Conservation (phyloP, 2,329 filamentous ascomycete species). For the Diaporthe destruens region DNA sequence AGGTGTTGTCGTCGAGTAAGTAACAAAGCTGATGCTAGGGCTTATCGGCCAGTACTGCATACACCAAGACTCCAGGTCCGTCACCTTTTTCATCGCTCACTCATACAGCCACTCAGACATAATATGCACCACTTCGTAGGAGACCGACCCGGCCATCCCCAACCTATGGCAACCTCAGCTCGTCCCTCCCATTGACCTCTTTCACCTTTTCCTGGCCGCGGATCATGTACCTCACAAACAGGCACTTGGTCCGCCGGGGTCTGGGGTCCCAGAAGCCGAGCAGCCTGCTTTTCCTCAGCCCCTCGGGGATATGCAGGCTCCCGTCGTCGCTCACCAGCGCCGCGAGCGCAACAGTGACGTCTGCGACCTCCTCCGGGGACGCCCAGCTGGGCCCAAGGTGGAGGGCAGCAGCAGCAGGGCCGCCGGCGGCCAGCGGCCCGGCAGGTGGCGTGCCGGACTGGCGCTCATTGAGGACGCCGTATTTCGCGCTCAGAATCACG, state of each 20-base stretch:
- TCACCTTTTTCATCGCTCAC: background rate
- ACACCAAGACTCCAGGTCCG: background rate
- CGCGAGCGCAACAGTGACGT: slow-evolving; percentile 62
- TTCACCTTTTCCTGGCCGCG: slow-evolving; percentile 51
- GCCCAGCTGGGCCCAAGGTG: slow-evolving; percentile 44
- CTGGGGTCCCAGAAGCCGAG: slow-evolving; percentile 66
- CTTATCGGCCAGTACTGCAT: background rate
- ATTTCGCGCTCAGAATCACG: slow-evolving; percentile 64
- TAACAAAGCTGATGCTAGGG: background rate
- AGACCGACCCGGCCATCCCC: background rate
- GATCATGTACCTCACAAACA: slow-evolving; percentile 60
- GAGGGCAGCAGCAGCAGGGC: background rate
- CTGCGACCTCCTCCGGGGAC: slow-evolving; percentile 59
- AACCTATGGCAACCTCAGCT: slow-evolving; percentile 51
- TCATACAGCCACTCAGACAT: slow-evolving; percentile 9
- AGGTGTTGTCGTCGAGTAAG: background rate
- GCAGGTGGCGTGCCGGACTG: background rate
- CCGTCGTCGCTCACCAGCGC: slow-evolving; percentile 57
- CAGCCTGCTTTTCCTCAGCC: slow-evolving; percentile 58
- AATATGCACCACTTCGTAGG: background rate
- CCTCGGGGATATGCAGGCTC: slow-evolving; percentile 54
- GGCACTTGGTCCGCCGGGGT: slow-evolving; percentile 57
- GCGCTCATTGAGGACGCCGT: slow-evolving; percentile 53
- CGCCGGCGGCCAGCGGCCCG: background rate
- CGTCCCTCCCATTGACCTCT: slow-evolving; percentile 54